Percentiles rank a stretch among this genome's conserved stretches.
phyloP scores from a whole-genome alignment of 208 protist genomes.

The Acanthamoeba lenticulata region DNA sequence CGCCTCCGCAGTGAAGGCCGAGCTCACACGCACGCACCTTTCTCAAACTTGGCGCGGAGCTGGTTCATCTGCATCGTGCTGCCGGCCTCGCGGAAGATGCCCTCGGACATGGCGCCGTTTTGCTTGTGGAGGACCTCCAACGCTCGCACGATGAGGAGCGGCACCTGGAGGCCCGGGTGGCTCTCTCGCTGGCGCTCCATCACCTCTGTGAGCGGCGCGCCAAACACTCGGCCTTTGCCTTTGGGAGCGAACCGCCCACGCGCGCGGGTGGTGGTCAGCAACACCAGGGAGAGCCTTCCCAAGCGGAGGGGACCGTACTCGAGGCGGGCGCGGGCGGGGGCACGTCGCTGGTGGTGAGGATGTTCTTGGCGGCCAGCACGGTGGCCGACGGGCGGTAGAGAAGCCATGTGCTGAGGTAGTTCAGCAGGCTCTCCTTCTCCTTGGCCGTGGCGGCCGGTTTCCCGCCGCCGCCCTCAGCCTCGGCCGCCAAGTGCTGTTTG shows the following conservation, averaged over 20 bases:
- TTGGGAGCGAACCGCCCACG: too few relatives aligned
- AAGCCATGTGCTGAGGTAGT: not conserved
- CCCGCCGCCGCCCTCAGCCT: too few relatives aligned
- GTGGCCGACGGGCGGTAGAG: conserved; percentile 18
- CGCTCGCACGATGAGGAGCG: not conserved
- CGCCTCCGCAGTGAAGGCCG: too few relatives aligned
- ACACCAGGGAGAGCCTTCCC: too few relatives aligned
- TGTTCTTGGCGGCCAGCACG: conserved; percentile 4
- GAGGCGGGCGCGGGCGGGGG: not conserved
- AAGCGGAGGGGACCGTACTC: too few relatives aligned
- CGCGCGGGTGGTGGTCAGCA: too few relatives aligned
- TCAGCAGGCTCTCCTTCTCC: not conserved
- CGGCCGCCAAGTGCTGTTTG: too few relatives aligned
- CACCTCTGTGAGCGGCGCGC: not conserved
- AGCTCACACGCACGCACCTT: too few relatives aligned
- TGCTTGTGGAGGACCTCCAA: not conserved
- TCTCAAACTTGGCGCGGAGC: not conserved
- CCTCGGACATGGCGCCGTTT: not conserved
- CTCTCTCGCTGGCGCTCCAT: not conserved
- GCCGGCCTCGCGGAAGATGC: conserved; percentile 12
- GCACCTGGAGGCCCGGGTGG: not conserved
- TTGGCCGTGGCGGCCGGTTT: not conserved
- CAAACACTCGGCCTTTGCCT: not conserved
- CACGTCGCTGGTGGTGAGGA: not conserved
- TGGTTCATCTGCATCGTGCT: conserved; percentile 38